Base-by-base conservation (phyloP, 139 green algal species). In the Chlorella sorokiniana region DNA sequence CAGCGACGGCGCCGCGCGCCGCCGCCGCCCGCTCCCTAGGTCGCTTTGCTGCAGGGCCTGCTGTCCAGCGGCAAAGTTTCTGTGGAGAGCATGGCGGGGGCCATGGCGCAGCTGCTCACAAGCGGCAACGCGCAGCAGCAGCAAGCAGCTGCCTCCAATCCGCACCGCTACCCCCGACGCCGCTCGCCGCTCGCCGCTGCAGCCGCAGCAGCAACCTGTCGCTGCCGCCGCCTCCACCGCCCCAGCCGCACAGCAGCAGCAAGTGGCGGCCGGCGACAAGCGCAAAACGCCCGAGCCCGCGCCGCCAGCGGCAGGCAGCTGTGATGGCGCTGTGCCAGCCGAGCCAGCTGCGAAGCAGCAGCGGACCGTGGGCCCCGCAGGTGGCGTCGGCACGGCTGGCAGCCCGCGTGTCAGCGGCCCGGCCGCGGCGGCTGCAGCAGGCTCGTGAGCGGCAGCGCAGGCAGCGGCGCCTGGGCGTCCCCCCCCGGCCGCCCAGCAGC, bases 61-160 rank as follows among this genome's bases (percentile, higher is more conserved):
- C 22, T 76, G 4, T 33, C 38, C 42, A 61, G 27, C 42, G 69
- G 69, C 25, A 78, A 44, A 31, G 48, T 65, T n/a, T 65, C 48
- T 9, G 4, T 59, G 25, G 33, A 78, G 51, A 33, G 16, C 1
- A 27, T 78, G 16, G 31, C 44, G 4, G 23, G 37, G 11, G 48
- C 31, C 25, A 48, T 78, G 31, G 11, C 33, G 25, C 31, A 33
- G 3, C 45, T 78, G 71, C 48, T 67, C 31, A 38, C 31, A 27
- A 67, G 27, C 69, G 69, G 69, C 11, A 56, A 29, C 42, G n/a
- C 10, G 35, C 69, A 62, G 69, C 69, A 76, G 41, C 38, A 31
- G 69, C 69, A 79, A 67, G 72, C 72, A 79, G 72, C 72, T 79
- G 72, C 72, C 72, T 2, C 72, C 72, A 33, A 79, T 79, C 51